A percentile compares a stretch with the other conserved stretches of the same genome.
Evolutionary conservation across 2,329 filamentous ascomycete species (phyloP).

Genomic region (Fusarium staphyleae): DNA sequence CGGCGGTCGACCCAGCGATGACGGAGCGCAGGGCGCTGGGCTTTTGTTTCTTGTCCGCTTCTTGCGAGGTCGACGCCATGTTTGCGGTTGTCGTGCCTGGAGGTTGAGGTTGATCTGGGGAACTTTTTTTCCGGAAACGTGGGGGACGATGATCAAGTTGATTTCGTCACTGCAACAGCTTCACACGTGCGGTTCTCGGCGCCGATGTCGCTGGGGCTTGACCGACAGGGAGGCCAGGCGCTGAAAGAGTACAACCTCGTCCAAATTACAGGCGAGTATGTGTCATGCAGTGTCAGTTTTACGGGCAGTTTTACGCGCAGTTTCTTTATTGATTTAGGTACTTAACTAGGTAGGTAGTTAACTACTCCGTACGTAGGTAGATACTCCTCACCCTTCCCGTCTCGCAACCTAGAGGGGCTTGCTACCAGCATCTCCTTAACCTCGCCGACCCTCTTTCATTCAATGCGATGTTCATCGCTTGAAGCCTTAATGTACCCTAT

Average conservation of each 20-base stretch:
- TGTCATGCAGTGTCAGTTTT: neutral
- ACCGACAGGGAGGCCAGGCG: neutral
- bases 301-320: no score
- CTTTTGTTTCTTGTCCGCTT: conserved; percentile 48
- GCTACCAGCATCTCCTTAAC: no score
- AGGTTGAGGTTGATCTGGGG: neutral
- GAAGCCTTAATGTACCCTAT: no score
- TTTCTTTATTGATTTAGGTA: no score
- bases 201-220: conserved; percentile 38
- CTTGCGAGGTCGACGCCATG: conserved; percentile 42
- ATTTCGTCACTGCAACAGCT: conserved; percentile 39
- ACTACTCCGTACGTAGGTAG: no score
- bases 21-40: conserved; percentile 89
- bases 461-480: no score
- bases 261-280: neutral
- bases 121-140: conserved; percentile 23
- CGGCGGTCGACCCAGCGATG: conserved; percentile 90
- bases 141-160: conserved; percentile 20
- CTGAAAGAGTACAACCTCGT: neutral
- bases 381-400: no score
- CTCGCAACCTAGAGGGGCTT: no score
- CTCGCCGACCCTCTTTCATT: no score
- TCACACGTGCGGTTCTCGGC: conserved; percentile 14
- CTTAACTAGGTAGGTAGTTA: neutral
- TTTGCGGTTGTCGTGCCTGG: conserved; percentile 9